phyloP scores from a whole-genome alignment of 1,284 basidiomycete genomes.

The Exobasidium cylindrosporum region DNA sequence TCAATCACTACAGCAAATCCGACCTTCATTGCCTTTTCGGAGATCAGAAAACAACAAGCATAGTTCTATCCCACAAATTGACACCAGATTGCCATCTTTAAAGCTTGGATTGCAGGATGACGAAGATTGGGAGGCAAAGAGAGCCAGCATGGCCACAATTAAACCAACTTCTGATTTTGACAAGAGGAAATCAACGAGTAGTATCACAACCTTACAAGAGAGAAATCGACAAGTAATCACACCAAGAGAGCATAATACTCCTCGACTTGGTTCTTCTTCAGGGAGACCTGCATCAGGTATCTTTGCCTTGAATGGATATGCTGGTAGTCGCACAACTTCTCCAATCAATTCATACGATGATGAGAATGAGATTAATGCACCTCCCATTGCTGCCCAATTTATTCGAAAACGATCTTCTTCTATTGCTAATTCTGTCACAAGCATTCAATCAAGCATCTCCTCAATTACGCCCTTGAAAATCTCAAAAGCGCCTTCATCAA shows the following conservation, averaged over 20 bases:
- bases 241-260: not conserved
- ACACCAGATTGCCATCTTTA: not conserved
- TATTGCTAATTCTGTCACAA: not conserved
- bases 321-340: not conserved
- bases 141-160: slow-evolving; percentile 3
- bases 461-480: not conserved
- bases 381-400: slow-evolving; percentile 7
- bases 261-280: not conserved
- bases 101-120: not conserved
- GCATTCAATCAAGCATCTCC: not conserved
- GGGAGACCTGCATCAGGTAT: not conserved
- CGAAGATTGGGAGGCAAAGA: slow-evolving; percentile 14
- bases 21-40: not conserved
- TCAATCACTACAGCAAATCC: not conserved
- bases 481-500: not conserved
- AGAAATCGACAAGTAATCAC: slow-evolving; percentile 12
- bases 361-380: slow-evolving; percentile 7
- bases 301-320: not conserved
- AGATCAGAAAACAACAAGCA: not conserved
- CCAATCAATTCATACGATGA: slow-evolving; percentile 13
- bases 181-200: slow-evolving; percentile 17
- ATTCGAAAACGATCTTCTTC: not conserved
- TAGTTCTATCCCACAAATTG: too few species aligned
- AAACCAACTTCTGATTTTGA: slow-evolving; percentile 14
- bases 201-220: slow-evolving; percentile 21